These are phyloP conservation scores for Echria macrotheca DNA, from an alignment of 495 filamentous ascomycete species.

Conservation along the genomic window DNA sequence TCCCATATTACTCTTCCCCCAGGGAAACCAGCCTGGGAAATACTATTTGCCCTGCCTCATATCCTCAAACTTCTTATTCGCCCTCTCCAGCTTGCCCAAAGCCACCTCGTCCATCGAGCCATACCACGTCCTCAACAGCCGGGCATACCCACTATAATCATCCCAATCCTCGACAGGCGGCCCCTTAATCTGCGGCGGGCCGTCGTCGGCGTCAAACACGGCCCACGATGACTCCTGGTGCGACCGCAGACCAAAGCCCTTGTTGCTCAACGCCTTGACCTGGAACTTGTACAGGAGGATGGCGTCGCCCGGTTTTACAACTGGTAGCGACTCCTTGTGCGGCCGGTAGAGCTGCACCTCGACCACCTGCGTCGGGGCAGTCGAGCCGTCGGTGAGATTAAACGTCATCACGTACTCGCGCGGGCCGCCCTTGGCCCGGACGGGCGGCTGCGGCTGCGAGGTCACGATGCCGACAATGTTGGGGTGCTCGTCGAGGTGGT, in stretches of 20 bases:
- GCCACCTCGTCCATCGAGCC: constrained; percentile 31
- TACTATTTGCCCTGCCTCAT: constrained; percentile 19
- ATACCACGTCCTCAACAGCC: constrained; percentile 36
- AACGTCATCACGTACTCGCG: constrained; percentile 66
- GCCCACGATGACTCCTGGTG: constrained; percentile 55
- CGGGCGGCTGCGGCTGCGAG: constrained; percentile 46
- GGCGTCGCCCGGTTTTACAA: constrained; percentile 63
- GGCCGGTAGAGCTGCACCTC: constrained; percentile 71
- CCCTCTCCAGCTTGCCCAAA: constrained; percentile 35
- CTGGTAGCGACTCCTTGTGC: constrained; percentile 64
- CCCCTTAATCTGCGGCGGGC: constrained; percentile 39
- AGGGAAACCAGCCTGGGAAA: too few species aligned
- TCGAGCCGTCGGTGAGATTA: constrained; percentile 61
- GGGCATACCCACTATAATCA: constrained; percentile 30
- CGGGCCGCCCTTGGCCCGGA: constrained; percentile 58
- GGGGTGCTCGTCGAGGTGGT: constrained; percentile 47
- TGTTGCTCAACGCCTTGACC: constrained; percentile 51
- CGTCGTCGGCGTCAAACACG: constrained; percentile 42
- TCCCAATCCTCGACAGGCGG: constrained; percentile 40
- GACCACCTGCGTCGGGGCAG: constrained; percentile 38
- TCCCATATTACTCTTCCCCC: too few species aligned
- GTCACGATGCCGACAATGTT: constrained; percentile 67
- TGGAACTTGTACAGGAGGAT: constrained; percentile 71
- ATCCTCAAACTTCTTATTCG: constrained; percentile 34
- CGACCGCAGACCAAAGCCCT: constrained; percentile 43